Evolutionary conservation across 31 red algal genomes (phyloP).

Genomic region (Endocladia muricata): DNA sequence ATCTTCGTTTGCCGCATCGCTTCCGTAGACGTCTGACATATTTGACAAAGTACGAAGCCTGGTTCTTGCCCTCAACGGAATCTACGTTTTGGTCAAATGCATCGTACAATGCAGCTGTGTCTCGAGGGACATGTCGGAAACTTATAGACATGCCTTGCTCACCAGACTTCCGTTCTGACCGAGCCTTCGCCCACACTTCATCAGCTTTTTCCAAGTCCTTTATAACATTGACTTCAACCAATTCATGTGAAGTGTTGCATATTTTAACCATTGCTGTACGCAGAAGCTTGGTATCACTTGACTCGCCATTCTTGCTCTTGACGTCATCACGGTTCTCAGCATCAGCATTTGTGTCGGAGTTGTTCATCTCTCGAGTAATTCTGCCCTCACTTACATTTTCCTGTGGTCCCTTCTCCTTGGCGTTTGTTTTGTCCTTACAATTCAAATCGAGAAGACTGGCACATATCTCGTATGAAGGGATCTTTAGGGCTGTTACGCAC

Average conservation of each 20-base stretch:
- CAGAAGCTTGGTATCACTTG: too few relatives aligned
- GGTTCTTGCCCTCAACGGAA: not conserved
- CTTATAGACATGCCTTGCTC: conserved; percentile 1
- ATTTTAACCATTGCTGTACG: not conserved
- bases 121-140: conserved; percentile 19
- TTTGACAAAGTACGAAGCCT: not conserved
- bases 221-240: not conserved
- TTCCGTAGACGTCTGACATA: conserved; percentile 30
- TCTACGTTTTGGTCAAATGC: not conserved
- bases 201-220: not conserved
- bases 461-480: not conserved
- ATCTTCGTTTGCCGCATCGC: too few relatives aligned
- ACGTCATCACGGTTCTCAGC: not conserved
- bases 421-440: not conserved
- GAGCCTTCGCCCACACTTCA: not conserved
- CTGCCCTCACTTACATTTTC: not conserved
- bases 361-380: not conserved
- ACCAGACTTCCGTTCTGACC: not conserved
- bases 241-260: not conserved
- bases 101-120: conserved; percentile 10
- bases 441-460: conserved; percentile 2
- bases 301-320: not conserved
- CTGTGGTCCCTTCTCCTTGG: not conserved
- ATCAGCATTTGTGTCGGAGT: not conserved
- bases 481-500: conserved; percentile 9